These are phyloP conservation scores for Calonectria henricotiae DNA, from an alignment of 2,329 filamentous ascomycete species.

Conservation along the genomic window DNA sequence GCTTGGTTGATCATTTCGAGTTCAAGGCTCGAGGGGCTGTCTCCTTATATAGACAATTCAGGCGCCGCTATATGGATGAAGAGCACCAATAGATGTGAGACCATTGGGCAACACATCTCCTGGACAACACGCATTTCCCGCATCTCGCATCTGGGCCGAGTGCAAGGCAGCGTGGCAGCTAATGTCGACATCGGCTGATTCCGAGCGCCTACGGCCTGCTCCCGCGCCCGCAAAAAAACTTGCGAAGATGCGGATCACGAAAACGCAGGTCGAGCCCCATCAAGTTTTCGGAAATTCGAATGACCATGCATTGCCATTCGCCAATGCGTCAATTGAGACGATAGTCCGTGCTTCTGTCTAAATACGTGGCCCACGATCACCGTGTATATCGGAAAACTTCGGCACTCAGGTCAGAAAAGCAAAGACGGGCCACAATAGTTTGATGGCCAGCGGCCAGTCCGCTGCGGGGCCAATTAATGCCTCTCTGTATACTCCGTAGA, in stretches of 20 bases:
- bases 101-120: constrained; percentile 8
- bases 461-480: constrained; percentile 17
- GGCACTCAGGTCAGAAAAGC: constrained; percentile 18
- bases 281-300: constrained; percentile 4
- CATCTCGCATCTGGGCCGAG: neutral
- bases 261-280: constrained; percentile 12
- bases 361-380: constrained; percentile 12
- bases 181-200: constrained; percentile 23
- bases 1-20: constrained; percentile 13
- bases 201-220: constrained; percentile 9
- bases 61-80: neutral
- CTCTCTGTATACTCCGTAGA: neutral
- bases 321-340: constrained; percentile 17
- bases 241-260: constrained; percentile 19
- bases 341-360: constrained; percentile 12
- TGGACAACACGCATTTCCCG: neutral
- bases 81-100: neutral
- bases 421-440: constrained; percentile 18
- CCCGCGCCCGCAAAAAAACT: constrained; percentile 14
- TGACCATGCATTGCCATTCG: neutral
- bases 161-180: constrained; percentile 19
- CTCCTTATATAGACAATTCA: constrained; percentile 3
- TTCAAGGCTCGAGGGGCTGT: neutral
- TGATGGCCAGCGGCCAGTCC: neutral
- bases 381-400: constrained; percentile 19